A percentile compares a stretch with the other conserved stretches of the same genome.
These are phyloP conservation scores for Rubroboletus satanas DNA, from an alignment of 768 basidiomycete genomes.

Conservation along the genomic window DNA sequence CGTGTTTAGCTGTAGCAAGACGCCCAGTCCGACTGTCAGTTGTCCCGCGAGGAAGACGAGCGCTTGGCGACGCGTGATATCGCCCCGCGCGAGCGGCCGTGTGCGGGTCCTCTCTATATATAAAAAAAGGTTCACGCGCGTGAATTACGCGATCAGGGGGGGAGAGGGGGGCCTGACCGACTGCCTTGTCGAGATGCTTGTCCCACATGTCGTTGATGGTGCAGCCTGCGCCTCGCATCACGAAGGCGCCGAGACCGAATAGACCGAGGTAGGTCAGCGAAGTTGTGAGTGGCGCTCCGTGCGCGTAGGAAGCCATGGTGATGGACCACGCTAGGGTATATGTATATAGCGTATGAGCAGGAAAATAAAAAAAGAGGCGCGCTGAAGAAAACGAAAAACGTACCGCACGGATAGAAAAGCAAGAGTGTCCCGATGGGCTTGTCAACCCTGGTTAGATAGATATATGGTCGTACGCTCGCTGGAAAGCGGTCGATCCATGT, in stretches of 20 bases:
- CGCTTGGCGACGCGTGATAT: conserved; percentile 72
- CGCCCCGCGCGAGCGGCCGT: conserved; percentile 84
- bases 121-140: background rate
- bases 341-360: background rate
- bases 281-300: conserved; percentile 58
- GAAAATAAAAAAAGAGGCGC: no score
- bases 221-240: conserved; percentile 98
- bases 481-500: conserved; percentile 73
- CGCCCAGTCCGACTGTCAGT: conserved; percentile 75
- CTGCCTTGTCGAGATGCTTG: conserved; percentile 81
- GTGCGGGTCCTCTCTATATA: conserved; percentile 75
- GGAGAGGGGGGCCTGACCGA: conserved; percentile 49
- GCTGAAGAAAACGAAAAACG: conserved; percentile 27
- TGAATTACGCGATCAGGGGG: background rate
- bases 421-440: conserved; percentile 94
- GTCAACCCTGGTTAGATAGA: conserved; percentile 84
- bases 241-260: conserved; percentile 84
- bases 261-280: conserved; percentile 75
- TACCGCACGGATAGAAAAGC: conserved; percentile 92
- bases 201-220: conserved; percentile 99
- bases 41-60: conserved; percentile 79
- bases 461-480: conserved; percentile 62
- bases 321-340: conserved; percentile 85
- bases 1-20: conserved; percentile 89
- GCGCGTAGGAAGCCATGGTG: conserved; percentile 89